Evolutionary conservation across 257 asterid genomes (phyloP).

Genomic region (Parsonsia alboflavescens): DNA sequence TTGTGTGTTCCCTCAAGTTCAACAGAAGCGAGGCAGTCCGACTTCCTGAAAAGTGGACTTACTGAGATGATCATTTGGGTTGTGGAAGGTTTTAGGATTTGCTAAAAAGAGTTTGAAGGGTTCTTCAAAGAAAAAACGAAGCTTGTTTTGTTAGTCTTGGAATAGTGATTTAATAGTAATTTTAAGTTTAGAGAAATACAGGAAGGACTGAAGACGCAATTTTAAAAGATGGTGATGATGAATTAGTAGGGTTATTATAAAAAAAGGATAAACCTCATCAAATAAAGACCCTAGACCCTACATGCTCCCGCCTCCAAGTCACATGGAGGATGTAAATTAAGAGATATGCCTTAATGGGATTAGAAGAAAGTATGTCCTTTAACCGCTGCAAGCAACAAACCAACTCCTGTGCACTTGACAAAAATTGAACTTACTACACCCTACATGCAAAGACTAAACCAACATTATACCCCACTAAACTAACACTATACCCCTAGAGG

Average conservation of each 20-base stretch:
- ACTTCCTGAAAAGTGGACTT: conserved; percentile 83
- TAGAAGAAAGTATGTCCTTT: too few relatives aligned
- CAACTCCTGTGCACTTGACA: too few relatives aligned
- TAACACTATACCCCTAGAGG: too few relatives aligned
- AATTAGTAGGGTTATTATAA: background rate
- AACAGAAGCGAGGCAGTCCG: conserved; percentile 30
- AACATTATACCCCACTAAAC: too few relatives aligned
- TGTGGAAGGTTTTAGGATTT: background rate
- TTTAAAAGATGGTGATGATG: background rate
- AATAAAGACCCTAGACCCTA: too few relatives aligned
- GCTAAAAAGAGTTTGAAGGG: background rate
- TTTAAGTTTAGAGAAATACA: background rate
- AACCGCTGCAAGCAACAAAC: too few relatives aligned
- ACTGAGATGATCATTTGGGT: conserved; percentile 19
- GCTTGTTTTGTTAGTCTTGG: conserved; percentile 9
- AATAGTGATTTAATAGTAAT: background rate
- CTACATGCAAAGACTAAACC: too few relatives aligned
- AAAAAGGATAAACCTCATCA: too few relatives aligned
- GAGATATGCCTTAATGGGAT: too few relatives aligned
- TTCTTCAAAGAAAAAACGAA: background rate
- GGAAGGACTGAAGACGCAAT: background rate
- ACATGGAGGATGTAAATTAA: too few relatives aligned
- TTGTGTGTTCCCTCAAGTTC: conserved; percentile 5
- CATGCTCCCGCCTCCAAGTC: too few relatives aligned
- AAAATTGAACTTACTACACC: too few relatives aligned